phyloP scores from a whole-genome alignment of 208 protist species.

The Acanthamoeba lenticulata region DNA sequence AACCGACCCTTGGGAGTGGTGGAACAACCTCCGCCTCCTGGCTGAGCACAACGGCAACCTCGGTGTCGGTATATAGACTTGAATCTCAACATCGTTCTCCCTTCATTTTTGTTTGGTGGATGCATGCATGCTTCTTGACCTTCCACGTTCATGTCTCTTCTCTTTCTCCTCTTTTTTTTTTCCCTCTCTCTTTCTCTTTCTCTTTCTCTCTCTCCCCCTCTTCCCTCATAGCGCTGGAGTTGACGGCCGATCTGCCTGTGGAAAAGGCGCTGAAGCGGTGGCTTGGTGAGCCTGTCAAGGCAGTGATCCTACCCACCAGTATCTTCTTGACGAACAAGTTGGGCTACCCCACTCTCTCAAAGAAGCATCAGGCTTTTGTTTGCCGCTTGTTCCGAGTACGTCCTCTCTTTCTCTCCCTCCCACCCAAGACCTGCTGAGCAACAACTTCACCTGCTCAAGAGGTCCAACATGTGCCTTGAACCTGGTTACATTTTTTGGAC shows the following conservation, averaged over 20 bases:
- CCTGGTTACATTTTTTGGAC: too few species aligned
- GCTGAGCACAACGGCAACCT: slow-evolving; percentile 84
- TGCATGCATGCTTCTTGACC: too few species aligned
- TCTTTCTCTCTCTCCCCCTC: neutral
- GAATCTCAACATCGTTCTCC: too few species aligned
- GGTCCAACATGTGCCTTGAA: too few species aligned
- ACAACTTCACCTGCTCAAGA: neutral
- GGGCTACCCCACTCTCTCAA: slow-evolving; percentile 86
- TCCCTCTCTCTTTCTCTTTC: neutral
- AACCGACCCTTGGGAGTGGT: slow-evolving; percentile 84
- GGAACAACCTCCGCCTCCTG: slow-evolving; percentile 86
- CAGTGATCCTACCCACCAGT: slow-evolving; percentile 84
- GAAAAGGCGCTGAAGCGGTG: slow-evolving; percentile 81
- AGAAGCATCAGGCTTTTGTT: slow-evolving; percentile 85
- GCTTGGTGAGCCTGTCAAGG: slow-evolving; percentile 86
- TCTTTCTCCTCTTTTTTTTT: neutral
- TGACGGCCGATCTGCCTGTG: slow-evolving; percentile 84
- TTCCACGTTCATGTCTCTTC: neutral
- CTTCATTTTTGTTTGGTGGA: too few species aligned
- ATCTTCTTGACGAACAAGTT: slow-evolving; percentile 86
- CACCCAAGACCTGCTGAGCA: neutral
- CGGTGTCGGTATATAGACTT: slow-evolving; percentile 54
- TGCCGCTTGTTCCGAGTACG: slow-evolving; percentile 75
- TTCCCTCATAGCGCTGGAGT: slow-evolving; percentile 80
- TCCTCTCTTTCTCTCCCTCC: neutral